Percentiles rank a stretch among this genome's conserved stretches.
Conservation (phyloP, 2,329 filamentous ascomycete genomes). For the Whalleya microplaca region DNA sequence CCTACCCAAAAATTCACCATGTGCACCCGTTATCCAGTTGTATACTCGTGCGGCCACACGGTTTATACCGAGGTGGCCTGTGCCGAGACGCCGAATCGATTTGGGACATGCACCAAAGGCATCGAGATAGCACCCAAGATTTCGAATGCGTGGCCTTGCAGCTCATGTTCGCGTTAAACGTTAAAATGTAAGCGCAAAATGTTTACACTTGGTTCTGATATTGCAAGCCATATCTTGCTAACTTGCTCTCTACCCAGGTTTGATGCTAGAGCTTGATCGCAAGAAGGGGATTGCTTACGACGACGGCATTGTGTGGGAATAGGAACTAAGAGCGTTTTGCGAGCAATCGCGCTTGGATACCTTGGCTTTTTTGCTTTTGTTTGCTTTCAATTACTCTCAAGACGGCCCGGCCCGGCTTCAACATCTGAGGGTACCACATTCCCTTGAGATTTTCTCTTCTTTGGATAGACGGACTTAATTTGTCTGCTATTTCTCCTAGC, state of each 20-base stretch:
- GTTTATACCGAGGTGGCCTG: conserved; percentile 14
- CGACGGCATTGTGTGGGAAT: conserved; percentile 13
- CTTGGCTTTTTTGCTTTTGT: conserved; percentile 18
- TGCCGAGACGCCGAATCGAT: conserved; percentile 13
- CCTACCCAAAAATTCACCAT: conserved; percentile 21
- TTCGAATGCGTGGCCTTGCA: conserved; percentile 10
- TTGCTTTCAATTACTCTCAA: conserved; percentile 16
- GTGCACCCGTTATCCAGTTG: conserved; percentile 30
- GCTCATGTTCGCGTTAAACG: conserved; percentile 6
- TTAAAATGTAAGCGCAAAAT: conserved; percentile 4
- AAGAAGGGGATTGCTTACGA: conserved; percentile 10
- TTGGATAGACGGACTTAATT: conserved; percentile 1
- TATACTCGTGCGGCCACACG: conserved; percentile 29
- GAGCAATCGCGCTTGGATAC: conserved; percentile 34
- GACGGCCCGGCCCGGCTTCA: conserved; percentile 14
- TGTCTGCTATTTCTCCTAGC: conserved; percentile 8
- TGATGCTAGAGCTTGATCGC: neutral
- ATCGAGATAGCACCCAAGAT: fast-evolving
- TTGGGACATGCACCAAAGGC: conserved; percentile 12
- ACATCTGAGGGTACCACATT: conserved; percentile 8
- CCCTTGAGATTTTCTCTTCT: conserved; percentile 1
- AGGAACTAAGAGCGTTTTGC: conserved; percentile 31
- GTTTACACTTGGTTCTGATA: neutral
- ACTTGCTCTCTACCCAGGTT: conserved; percentile 4
- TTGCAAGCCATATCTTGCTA: conserved; percentile 3